Evolutionary conservation across 306 rosid genomes (phyloP).

Genomic region (Fragaria iinumae): DNA sequence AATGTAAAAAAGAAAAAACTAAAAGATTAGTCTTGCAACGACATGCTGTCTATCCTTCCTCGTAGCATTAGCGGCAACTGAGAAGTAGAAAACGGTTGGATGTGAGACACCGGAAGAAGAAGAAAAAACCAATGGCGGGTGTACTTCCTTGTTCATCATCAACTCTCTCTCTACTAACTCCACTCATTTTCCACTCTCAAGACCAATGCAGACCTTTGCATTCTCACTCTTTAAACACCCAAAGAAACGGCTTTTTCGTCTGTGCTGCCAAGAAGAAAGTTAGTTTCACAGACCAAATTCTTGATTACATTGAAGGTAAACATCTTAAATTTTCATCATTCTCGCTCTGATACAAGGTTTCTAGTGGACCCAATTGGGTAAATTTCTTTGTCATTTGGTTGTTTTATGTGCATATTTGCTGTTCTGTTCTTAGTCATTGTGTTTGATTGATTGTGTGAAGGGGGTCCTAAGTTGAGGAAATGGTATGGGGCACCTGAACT

Average conservation of each 20-base stretch:
- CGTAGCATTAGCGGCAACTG: constrained; percentile 29
- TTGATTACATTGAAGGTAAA: constrained; percentile 86
- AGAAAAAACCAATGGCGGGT: constrained; percentile 49
- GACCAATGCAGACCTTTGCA: constrained; percentile 26
- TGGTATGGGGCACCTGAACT: constrained; percentile 96
- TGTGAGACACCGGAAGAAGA: constrained; percentile 1
- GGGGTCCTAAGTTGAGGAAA: constrained; percentile 90
- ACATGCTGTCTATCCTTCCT: constrained; percentile 32
- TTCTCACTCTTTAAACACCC: constrained; percentile 23
- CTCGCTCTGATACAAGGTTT: neutral
- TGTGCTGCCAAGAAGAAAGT: constrained; percentile 81
- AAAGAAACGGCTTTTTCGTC: constrained; percentile 25
- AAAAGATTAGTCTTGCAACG: neutral
- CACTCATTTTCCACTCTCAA: constrained; percentile 25
- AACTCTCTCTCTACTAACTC: constrained; percentile 27
- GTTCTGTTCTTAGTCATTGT: neutral
- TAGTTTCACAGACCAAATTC: constrained; percentile 78
- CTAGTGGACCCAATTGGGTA: constrained; percentile 2
- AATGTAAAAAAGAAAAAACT: too few relatives aligned
- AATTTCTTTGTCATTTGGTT: neutral
- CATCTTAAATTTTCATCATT: neutral
- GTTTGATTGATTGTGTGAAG: constrained; percentile 24
- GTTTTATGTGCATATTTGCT: neutral
- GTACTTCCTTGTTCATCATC: constrained; percentile 34
- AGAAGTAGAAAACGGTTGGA: constrained; percentile 48